Evolutionary conservation across 106 monocot genomes (phyloP).

Genomic region (Dendrobium officinale): DNA sequence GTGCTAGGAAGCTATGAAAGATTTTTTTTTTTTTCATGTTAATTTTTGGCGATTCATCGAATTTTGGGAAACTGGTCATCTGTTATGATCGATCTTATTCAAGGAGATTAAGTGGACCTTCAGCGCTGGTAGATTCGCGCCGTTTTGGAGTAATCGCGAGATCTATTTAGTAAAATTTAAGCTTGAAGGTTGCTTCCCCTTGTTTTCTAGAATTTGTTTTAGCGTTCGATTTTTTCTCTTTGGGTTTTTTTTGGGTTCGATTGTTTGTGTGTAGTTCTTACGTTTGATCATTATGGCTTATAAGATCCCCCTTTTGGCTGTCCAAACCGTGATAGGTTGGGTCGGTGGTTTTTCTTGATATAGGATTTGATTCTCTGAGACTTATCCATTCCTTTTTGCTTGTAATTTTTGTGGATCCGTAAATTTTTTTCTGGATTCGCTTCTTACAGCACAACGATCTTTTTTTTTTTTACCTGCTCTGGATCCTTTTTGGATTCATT

Average conservation of each 20-base stretch:
- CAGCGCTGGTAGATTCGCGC: background rate
- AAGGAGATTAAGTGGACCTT: background rate
- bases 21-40: background rate
- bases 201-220: background rate
- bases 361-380: background rate
- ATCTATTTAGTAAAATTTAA: background rate
- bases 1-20: background rate
- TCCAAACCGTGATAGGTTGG: background rate
- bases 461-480: background rate
- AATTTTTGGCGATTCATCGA: background rate
- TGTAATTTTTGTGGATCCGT: background rate
- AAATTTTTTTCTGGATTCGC: background rate
- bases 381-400: background rate
- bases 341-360: background rate
- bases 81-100: background rate
- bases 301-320: background rate
- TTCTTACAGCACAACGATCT: background rate
- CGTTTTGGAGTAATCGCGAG: background rate
- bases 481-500: background rate
- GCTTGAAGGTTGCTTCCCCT: background rate
- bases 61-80: background rate
- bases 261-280: background rate
- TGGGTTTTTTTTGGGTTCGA: background rate
- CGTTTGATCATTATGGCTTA: background rate
- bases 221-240: background rate